Percentiles rank a stretch among this genome's conserved stretches.
Conservation (phyloP, 2,329 filamentous ascomycete species). For the Rutstroemia sp. region DNA sequence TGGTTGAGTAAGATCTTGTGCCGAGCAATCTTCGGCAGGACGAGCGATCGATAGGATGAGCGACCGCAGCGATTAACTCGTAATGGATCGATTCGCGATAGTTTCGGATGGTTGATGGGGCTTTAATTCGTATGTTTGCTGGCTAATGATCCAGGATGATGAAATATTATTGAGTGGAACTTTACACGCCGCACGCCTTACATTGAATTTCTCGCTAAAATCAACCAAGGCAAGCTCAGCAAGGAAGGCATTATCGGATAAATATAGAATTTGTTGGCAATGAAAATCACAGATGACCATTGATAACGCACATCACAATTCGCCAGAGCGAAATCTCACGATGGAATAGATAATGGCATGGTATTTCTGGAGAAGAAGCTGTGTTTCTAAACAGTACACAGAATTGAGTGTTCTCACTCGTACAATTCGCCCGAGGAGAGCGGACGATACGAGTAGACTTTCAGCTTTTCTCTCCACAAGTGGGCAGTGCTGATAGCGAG, state of each 20-base stretch:
- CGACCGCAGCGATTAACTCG: not conserved
- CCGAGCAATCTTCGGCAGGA: not conserved
- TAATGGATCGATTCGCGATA: constrained; percentile 9
- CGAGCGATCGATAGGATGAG: not conserved
- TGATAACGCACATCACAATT: too few species aligned
- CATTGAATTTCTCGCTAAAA: constrained; percentile 3
- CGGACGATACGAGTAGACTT: too few species aligned
- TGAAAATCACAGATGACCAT: too few species aligned
- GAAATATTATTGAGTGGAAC: constrained; percentile 9
- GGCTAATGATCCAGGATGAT: constrained; percentile 8
- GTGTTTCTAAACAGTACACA: too few species aligned
- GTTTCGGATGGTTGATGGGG: not conserved
- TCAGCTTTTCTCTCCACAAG: too few species aligned
- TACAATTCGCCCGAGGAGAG: too few species aligned
- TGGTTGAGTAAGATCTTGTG: not conserved
- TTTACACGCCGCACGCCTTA: constrained; percentile 6
- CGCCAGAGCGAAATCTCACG: too few species aligned
- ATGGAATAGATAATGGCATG: too few species aligned
- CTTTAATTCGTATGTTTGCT: constrained; percentile 4
- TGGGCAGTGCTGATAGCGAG: too few species aligned
- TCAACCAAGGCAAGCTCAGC: not conserved
- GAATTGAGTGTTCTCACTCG: too few species aligned
- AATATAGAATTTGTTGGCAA: not conserved
- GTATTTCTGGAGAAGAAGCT: too few species aligned
- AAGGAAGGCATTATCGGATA: not conserved